Conservation (phyloP, 148 eudicot genomes). For the Rhododendron ferrugineum region DNA sequence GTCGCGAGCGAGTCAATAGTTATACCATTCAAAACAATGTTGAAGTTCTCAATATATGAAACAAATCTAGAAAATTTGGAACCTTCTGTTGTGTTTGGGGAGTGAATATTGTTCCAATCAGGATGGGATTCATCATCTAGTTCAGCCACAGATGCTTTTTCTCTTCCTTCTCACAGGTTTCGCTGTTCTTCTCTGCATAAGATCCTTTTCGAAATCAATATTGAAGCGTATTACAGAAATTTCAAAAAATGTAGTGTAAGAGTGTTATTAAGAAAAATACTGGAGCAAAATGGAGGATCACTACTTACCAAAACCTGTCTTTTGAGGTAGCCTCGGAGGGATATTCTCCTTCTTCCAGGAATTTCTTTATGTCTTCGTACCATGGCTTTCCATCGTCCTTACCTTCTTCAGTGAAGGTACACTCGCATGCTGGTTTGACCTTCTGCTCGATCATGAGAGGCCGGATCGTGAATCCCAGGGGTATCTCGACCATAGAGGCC, state of each 20-base stretch:
- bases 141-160: not conserved
- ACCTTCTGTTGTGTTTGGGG: not conserved
- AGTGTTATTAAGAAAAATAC: not conserved
- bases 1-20: slow-evolving; percentile 36
- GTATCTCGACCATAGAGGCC: no score
- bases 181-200: not conserved
- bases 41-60: slow-evolving; percentile 20
- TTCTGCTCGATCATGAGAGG: no score
- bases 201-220: not conserved
- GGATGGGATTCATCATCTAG: not conserved
- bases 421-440: no score
- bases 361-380: no score
- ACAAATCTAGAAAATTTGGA: no score
- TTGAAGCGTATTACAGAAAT: not conserved
- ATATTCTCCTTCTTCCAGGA: no score
- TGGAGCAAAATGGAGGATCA: not conserved
- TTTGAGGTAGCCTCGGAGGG: no score
- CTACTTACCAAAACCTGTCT: not conserved
- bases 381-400: no score
- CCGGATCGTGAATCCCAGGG: no score
- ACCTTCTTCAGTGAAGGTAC: no score
- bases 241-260: not conserved
- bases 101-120: not conserved
- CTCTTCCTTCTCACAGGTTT: not conserved
- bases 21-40: slow-evolving; percentile 24